phyloP scores from a whole-genome alignment of 441 rosid genomes.

The Metrosideros polymorpha region DNA sequence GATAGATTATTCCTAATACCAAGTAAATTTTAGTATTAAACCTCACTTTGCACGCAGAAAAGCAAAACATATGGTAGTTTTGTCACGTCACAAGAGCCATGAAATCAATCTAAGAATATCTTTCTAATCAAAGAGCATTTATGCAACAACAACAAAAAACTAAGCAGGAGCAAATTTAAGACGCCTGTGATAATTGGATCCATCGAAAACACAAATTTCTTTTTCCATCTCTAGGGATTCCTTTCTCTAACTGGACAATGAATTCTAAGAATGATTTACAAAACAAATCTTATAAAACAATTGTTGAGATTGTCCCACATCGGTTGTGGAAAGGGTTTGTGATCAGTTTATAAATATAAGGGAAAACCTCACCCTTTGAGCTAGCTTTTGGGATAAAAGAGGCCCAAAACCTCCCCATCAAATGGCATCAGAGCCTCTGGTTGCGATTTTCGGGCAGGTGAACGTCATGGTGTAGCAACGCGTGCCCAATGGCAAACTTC shows the following conservation, averaged over 20 bases:
- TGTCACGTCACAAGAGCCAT: neutral
- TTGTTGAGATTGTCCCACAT: too few relatives aligned
- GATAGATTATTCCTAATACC: neutral
- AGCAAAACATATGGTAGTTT: neutral
- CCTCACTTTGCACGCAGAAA: neutral
- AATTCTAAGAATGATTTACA: neutral
- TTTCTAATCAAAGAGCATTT: neutral
- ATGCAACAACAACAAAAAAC: rapidly evolving
- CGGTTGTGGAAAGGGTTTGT: too few relatives aligned
- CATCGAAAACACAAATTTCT: neutral
- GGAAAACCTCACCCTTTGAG: too few relatives aligned
- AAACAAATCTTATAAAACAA: neutral
- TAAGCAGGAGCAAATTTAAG: too few relatives aligned
- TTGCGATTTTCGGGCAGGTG: too few relatives aligned
- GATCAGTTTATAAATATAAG: too few relatives aligned
- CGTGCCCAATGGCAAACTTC: too few relatives aligned
- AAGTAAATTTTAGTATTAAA: neutral
- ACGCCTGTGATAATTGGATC: neutral
- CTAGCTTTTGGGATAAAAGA: too few relatives aligned
- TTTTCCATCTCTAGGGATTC: neutral
- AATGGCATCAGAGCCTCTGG: too few relatives aligned
- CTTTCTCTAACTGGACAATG: neutral
- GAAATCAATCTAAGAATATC: neutral
- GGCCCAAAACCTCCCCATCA: too few relatives aligned
- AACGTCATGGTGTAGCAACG: too few relatives aligned